Conservation (phyloP, 805 yeast species). For the Teunomyces kruisii region DNA sequence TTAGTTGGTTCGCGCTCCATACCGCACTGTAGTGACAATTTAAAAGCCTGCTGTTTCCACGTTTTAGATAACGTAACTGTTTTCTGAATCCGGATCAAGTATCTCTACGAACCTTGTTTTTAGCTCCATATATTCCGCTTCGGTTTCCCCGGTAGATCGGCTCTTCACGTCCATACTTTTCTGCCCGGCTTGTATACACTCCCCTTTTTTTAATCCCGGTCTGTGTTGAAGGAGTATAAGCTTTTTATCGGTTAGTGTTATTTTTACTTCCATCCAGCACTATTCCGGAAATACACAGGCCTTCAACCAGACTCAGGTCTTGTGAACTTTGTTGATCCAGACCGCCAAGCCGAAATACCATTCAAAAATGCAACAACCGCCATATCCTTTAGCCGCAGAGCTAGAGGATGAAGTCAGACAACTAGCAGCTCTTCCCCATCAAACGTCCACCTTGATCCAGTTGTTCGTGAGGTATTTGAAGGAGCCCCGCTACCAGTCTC, state of each 20-base stretch:
- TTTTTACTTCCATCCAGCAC: background rate
- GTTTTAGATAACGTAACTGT: no score
- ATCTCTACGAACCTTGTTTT: background rate
- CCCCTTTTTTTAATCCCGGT: background rate
- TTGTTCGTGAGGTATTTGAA: conserved; percentile 35
- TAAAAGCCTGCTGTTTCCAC: no score
- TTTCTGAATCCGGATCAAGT: background rate
- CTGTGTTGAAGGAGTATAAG: background rate
- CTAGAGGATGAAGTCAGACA: conserved; percentile 25
- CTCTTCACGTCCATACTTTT: background rate
- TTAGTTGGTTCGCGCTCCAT: no score
- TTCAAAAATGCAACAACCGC: background rate
- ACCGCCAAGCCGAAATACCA: background rate
- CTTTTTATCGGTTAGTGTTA: background rate
- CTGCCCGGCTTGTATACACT: background rate
- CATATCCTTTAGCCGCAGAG: conserved; percentile 2
- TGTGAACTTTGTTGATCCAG: background rate
- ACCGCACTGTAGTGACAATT: no score
- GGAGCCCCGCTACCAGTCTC: conserved; percentile 45
- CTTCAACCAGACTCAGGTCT: background rate
- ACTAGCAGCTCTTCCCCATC: conserved; percentile 24
- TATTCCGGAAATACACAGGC: background rate
- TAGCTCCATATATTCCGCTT: background rate
- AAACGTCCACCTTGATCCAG: conserved; percentile 23
- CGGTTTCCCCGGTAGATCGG: background rate